A percentile compares a stretch with the other conserved stretches of the same genome.
Conservation (phyloP, 2,329 filamentous ascomycete species). For the Trichophyton benhamiae region DNA sequence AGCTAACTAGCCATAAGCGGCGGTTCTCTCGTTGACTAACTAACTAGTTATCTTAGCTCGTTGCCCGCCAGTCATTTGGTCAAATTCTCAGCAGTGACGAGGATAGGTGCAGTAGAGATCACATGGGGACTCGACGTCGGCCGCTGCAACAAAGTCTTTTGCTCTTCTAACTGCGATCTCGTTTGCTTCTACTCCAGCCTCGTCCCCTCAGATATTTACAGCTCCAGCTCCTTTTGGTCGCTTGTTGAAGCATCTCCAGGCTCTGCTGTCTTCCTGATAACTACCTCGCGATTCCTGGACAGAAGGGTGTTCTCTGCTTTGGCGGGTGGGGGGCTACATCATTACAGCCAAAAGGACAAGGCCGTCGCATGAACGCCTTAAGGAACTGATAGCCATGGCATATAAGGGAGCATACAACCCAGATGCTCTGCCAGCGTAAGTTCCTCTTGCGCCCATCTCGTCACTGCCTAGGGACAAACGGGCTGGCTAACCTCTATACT, state of each 20-base stretch:
- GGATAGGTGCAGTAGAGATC: not conserved
- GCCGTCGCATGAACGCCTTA: not conserved
- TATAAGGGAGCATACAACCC: conserved; percentile 91
- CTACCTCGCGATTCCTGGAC: no score
- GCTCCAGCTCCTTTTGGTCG: no score
- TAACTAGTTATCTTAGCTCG: not conserved
- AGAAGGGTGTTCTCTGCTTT: no score
- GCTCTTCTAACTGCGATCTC: not conserved
- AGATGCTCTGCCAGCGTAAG: conserved; percentile 84
- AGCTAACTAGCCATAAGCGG: not conserved
- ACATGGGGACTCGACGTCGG: not conserved
- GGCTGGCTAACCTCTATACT: not conserved
- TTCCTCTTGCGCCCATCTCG: conserved; percentile 12
- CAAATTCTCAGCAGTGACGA: not conserved
- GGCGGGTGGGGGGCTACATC: not conserved
- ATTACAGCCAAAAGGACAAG: not conserved
- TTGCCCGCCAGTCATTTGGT: not conserved
- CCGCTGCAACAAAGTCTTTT: not conserved
- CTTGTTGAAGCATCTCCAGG: no score
- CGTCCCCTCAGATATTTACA: not conserved
- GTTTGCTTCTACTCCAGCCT: not conserved
- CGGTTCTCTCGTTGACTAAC: not conserved
- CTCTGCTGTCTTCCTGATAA: no score
- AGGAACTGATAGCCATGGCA: conserved; percentile 49
- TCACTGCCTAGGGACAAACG: not conserved